Conservation (phyloP, 179 eudicot species). For the Spinacia oleracea region DNA sequence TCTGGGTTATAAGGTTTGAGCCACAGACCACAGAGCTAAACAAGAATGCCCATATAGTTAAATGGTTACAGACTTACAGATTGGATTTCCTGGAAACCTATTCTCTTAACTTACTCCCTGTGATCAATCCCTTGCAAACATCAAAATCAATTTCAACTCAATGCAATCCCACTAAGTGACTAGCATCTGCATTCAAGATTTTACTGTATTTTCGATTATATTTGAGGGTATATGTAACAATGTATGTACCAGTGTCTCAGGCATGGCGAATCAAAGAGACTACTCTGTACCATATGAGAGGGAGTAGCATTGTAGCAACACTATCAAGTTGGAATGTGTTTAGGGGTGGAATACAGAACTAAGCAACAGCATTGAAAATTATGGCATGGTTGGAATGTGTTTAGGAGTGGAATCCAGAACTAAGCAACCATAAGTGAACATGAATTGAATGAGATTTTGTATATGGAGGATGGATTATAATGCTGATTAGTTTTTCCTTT, state of each 20-base stretch:
- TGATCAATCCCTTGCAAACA: no score
- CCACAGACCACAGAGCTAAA: conserved; percentile 26
- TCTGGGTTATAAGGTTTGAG: conserved; percentile 24
- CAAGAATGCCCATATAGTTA: conserved; percentile 18
- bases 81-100: conserved; percentile 13
- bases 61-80: conserved; percentile 23
- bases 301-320: not conserved
- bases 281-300: no score
- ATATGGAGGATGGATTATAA: not conserved
- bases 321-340: not conserved
- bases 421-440: no score
- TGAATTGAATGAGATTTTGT: not conserved
- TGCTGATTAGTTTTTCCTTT: not conserved
- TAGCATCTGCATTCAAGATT: no score
- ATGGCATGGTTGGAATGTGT: no score
- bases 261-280: not conserved
- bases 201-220: no score
- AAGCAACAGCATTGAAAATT: no score
- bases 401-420: no score
- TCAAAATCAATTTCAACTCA: no score
- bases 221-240: not conserved
- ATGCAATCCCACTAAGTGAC: no score
- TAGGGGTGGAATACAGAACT: no score
- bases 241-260: not conserved
- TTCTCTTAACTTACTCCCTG: not conserved